phyloP scores from a whole-genome alignment of 75 land plant genomes.

The Azolla pinnata region DNA sequence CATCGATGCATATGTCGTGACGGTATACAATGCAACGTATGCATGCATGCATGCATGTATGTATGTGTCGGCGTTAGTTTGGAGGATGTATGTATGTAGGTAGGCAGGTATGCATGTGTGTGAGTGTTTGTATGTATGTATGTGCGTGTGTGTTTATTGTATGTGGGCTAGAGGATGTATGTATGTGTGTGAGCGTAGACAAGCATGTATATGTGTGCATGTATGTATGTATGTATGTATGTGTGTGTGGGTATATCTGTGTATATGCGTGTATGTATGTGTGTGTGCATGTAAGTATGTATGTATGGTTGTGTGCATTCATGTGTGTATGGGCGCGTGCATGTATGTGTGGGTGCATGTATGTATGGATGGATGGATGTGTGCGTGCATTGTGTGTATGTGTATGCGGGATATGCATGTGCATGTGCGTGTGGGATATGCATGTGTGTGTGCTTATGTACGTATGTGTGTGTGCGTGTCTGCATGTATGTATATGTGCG shows the following conservation, averaged over 20 bases:
- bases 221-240: background rate
- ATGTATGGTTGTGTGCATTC: background rate
- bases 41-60: slow-evolving; percentile 1
- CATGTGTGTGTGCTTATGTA: background rate
- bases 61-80: background rate
- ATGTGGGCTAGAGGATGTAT: background rate
- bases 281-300: background rate
- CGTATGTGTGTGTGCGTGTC: slow-evolving; percentile 1
- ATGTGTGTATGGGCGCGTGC: background rate
- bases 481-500: background rate
- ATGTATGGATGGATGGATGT: background rate
- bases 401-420: background rate
- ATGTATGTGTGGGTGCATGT: background rate
- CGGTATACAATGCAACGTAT: background rate
- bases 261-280: background rate
- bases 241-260: background rate
- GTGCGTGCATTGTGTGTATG: background rate
- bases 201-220: background rate
- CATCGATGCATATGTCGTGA: background rate
- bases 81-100: background rate
- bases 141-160: background rate
- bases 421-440: background rate
- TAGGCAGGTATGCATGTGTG: background rate
- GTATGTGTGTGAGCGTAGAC: background rate
- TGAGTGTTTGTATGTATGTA: background rate